Evolutionary conservation across 345 rosid genomes (phyloP), one percentile per base, ranked within the genome.

Genomic region (Physaria fendleri): DNA sequence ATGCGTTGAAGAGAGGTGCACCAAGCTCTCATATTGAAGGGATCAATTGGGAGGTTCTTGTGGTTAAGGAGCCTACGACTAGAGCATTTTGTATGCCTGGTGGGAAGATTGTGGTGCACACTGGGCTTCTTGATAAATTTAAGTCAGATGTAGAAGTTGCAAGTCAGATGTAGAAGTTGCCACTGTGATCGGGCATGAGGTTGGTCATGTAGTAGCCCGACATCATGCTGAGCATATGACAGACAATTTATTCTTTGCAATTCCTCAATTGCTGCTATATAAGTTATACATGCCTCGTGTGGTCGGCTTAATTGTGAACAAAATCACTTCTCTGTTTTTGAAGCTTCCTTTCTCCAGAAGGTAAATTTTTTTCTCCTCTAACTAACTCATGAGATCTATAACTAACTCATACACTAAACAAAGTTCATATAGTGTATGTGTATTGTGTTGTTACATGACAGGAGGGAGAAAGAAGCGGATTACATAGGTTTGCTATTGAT

Each of bases 391-490:
- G 28, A 50, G 41, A 0, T 40, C 32, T 38, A 10, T 29, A 35
- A n/a, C n/a, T n/a, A n/a, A n/a, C n/a, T n/a, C n/a, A n/a, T n/a
- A 35, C 9, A 46, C 27, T 33, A 39, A 43, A 7, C 16, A 18
- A 42, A 17, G 27, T 44, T n/a, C n/a, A n/a, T n/a, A n/a, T n/a
- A n/a, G n/a, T n/a, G 8, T 64, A 38, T 58, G 23, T n/a, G n/a
- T n/a, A n/a, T n/a, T 58, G 24, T 54, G 59, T 40, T 67, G 66
- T 32, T 49, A 5, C 32, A 37, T 68, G n/a, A 52, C 45, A 89
- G 97, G 86, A 87, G 87, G 97, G 99, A 93, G 72, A 77, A 87
- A 18, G 99, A 93, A 73, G 92, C 96, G 4, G 99, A 93, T 72
- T 89, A 89, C 59, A 77, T 93, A 0, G 99, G 99, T 45, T 56